Evolutionary conservation across 805 yeast species (phyloP), one percentile per base, ranked within the genome.

Genomic region (Candida dajiaensis): DNA sequence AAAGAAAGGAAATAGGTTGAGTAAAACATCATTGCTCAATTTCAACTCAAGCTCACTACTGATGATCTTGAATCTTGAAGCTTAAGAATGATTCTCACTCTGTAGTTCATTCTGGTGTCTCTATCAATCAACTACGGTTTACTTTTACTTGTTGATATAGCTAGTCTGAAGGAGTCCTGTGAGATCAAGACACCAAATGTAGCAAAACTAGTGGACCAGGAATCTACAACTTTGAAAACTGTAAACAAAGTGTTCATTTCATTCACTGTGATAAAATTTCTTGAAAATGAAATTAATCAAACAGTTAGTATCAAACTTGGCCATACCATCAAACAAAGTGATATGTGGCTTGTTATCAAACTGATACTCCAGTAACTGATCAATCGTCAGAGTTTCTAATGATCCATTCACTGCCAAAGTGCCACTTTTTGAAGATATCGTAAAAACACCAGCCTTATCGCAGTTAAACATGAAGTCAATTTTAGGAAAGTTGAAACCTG

Each of bases 401-500:
- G 72, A 71, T 10, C 75, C 84, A 23, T 82, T 77, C 35, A 79
- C 80, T 39, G 81, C 85, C n/a, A 81, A 74, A 2, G 81, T 69
- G 8, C 89, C 90, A 60, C 76, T 79, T 4, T 87, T 79, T 10
- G 88, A 85, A 43, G 90, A 94, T 20, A 94, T 71, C 5, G 77
- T 76, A 59, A 88, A 89, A 23, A 73, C 74, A 2, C 92, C 92
- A 8, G 80, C 81, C 50, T 77, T 71, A 56, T 86, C 87, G 58
- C 92, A 84, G 51, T 85, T 78, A 59, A 89, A 81, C 66, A 85
- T 78, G 58, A 92, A 80, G 50, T 78, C 80, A 22, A 89, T 73
- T 56, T 84, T 85, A 16, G 85, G 83, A 41, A 80, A 71, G 47
- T 78, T 79, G 15, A 78, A 71, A 4, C 69, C 71, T 42, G 71